Evolutionary conservation across 1,284 basidiomycete species (phyloP).

Genomic region (Apiotrichum gamsii): DNA sequence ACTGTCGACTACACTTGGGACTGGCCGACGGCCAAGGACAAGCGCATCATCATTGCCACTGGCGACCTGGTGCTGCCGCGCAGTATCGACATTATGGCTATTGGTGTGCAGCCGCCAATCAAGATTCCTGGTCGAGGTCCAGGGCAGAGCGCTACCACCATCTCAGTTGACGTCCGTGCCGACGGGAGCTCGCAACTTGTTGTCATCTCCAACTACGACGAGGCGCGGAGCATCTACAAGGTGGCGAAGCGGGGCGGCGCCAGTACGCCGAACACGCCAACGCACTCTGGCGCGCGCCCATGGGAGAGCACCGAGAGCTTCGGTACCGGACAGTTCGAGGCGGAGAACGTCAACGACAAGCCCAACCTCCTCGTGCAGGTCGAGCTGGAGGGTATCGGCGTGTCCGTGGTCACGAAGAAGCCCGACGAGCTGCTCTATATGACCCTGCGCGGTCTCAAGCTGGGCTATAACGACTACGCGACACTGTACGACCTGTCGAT

Average conservation of each 20-base stretch:
- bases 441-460: slow-evolving; percentile 69
- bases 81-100: slow-evolving; percentile 88
- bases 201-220: slow-evolving; percentile 79
- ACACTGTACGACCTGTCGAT: slow-evolving; percentile 75
- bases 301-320: slow-evolving; percentile 21
- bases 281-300: neutral
- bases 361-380: slow-evolving; percentile 66
- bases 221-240: slow-evolving; percentile 84
- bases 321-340: slow-evolving; percentile 63
- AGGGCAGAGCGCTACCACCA: slow-evolving; percentile 53
- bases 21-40: slow-evolving; percentile 75
- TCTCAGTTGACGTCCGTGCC: slow-evolving; percentile 90
- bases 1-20: slow-evolving; percentile 80
- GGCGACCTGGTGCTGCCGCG: slow-evolving; percentile 57
- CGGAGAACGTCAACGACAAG: slow-evolving; percentile 64
- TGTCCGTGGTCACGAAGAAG: slow-evolving; percentile 84
- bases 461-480: slow-evolving; percentile 79
- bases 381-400: slow-evolving; percentile 82
- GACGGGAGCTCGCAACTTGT: slow-evolving; percentile 82
- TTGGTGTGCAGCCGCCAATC: slow-evolving; percentile 87
- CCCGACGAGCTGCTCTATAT: slow-evolving; percentile 88
- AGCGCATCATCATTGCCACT: slow-evolving; percentile 67
- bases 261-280: slow-evolving; percentile 20
- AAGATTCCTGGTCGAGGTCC: slow-evolving; percentile 53
- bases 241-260: slow-evolving; percentile 53